Evolutionary conservation across 2,329 filamentous ascomycete species (phyloP).

Genomic region (Cladophialophora yegresii): DNA sequence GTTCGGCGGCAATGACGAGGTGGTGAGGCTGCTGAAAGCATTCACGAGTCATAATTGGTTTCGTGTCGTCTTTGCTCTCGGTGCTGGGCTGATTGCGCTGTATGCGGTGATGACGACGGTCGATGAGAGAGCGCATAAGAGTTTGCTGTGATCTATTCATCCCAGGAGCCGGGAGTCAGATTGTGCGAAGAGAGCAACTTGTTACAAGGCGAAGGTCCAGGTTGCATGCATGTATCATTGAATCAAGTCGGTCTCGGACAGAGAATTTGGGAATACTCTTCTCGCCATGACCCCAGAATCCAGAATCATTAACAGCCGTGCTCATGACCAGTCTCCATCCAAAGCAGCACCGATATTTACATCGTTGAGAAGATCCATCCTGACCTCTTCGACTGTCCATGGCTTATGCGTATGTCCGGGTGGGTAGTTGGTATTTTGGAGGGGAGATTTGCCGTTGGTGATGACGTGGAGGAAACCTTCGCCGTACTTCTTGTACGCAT

Average conservation of each 20-base stretch:
- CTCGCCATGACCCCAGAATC: too few relatives aligned
- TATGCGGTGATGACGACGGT: background rate
- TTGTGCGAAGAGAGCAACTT: too few relatives aligned
- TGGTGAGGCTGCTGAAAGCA: background rate
- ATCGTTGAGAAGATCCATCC: background rate
- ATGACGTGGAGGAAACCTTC: constrained; percentile 20
- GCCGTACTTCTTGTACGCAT: constrained; percentile 47
- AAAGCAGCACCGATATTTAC: background rate
- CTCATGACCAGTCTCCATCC: background rate
- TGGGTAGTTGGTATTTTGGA: constrained; percentile 7
- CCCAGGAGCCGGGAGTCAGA: background rate
- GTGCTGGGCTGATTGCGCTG: background rate
- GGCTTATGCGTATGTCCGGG: constrained; percentile 16
- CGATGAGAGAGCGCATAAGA: background rate
- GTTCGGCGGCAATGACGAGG: background rate
- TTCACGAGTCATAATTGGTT: background rate
- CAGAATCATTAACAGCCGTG: too few relatives aligned
- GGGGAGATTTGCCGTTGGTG: constrained; percentile 4
- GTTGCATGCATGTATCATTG: background rate
- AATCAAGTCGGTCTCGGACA: background rate
- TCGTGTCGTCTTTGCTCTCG: background rate
- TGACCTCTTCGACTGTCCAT: constrained; percentile 17
- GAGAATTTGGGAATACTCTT: too few relatives aligned
- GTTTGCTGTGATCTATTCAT: background rate
- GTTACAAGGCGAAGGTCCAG: background rate